These are phyloP conservation scores for Phytophthora europaea DNA, from an alignment of 352 stramenopile species.

Conservation along the genomic window DNA sequence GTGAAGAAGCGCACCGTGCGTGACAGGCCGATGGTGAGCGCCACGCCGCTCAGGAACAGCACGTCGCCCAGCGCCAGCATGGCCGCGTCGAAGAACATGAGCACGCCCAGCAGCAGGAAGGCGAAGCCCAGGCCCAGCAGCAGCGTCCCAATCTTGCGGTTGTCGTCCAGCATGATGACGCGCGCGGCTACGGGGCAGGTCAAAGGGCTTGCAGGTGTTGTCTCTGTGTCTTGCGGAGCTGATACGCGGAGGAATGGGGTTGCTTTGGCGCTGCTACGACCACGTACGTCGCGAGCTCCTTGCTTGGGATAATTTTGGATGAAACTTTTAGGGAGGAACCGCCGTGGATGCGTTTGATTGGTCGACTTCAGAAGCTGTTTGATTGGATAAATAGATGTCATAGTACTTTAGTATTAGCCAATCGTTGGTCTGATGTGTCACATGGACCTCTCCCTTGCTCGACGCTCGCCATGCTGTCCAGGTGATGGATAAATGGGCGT, in stretches of 20 bases:
- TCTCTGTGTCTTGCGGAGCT: not conserved
- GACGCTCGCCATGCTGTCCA: no score
- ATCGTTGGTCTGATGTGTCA: not conserved
- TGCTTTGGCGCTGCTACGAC: constrained; percentile 6
- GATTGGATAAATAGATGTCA: constrained; percentile 26
- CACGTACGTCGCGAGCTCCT: constrained; percentile 13
- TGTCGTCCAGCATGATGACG: constrained; percentile 88
- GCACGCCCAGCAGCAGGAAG: constrained; percentile 94
- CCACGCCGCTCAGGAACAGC: constrained; percentile 94
- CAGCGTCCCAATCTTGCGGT: constrained; percentile 96
- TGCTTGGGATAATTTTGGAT: constrained; percentile 19
- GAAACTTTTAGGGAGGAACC: constrained; percentile 16
- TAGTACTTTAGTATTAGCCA: not conserved
- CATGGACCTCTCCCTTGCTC: not conserved
- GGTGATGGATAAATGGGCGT: constrained; percentile 1
- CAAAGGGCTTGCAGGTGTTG: not conserved
- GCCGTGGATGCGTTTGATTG: constrained; percentile 42
- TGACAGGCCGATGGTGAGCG: constrained; percentile 94
- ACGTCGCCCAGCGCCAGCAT: constrained; percentile 95
- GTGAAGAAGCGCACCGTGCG: constrained; percentile 96
- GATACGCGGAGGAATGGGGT: not conserved
- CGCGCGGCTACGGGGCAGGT: not conserved
- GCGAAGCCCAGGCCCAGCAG: constrained; percentile 93
- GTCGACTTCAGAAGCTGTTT: constrained; percentile 15
- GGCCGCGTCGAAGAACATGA: constrained; percentile 96